These are phyloP conservation scores for Penicillium crystallinum DNA, from an alignment of 495 filamentous ascomycete species.

Conservation along the genomic window DNA sequence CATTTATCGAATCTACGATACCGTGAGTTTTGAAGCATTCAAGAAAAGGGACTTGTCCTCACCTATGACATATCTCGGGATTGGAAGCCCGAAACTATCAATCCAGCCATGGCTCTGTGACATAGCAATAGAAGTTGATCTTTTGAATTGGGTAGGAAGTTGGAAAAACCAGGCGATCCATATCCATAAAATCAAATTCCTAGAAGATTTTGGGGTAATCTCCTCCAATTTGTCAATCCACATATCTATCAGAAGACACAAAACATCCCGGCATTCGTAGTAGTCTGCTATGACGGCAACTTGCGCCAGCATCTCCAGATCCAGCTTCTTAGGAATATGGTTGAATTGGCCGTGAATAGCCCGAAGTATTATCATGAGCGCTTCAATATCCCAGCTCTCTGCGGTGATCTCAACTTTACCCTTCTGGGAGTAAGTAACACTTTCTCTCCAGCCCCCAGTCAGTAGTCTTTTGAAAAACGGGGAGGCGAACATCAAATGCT, in stretches of 20 bases:
- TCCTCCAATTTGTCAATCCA: conserved; percentile 19
- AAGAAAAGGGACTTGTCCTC: not conserved
- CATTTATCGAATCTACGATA: conserved; percentile 19
- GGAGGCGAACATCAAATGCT: conserved; percentile 46
- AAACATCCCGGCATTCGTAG: too few relatives aligned
- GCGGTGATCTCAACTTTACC: conserved; percentile 40
- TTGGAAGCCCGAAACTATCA: conserved; percentile 32
- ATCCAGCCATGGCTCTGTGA: conserved; percentile 16
- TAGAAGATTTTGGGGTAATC: conserved; percentile 10
- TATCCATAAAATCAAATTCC: conserved; percentile 34
- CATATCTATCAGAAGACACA: too few relatives aligned
- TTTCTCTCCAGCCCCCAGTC: conserved; percentile 32
- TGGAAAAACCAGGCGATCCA: conserved; percentile 35
- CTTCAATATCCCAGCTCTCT: conserved; percentile 34
- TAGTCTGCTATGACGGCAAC: conserved; percentile 45
- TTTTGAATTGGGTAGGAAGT: conserved; percentile 14
- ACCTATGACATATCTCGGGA: conserved; percentile 22
- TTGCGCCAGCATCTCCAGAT: conserved; percentile 43
- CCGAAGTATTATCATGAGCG: conserved; percentile 44
- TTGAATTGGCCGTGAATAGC: conserved; percentile 45
- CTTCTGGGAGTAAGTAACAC: conserved; percentile 23
- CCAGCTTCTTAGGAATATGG: conserved; percentile 35
- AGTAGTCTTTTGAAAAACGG: conserved; percentile 39
- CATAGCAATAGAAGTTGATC: conserved; percentile 20
- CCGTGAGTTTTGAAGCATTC: not conserved